Conservation (phyloP, 2,329 filamentous ascomycete genomes). For the Ascochyta koolunga region DNA sequence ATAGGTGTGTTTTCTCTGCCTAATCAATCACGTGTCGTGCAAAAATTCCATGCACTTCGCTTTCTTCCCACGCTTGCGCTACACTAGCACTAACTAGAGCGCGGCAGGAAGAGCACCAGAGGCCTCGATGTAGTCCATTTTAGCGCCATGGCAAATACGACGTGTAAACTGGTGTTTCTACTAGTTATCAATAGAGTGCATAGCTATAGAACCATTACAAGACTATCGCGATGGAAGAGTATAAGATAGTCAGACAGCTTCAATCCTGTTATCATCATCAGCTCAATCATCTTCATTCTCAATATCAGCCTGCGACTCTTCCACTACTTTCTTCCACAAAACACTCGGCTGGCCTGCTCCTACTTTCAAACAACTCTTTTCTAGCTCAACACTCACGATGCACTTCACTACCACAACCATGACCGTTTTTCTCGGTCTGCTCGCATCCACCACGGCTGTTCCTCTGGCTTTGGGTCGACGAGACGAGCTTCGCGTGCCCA, state of each 20-base stretch:
- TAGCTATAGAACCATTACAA: not conserved
- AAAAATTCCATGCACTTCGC: not conserved
- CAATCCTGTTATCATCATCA: not conserved
- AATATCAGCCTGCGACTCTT: not conserved
- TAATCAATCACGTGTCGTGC: not conserved
- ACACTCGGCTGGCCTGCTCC: not conserved
- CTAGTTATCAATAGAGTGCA: not conserved
- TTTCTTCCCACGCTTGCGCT: not conserved
- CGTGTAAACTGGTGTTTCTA: no score
- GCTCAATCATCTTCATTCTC: not conserved
- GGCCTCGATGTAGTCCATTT: not conserved
- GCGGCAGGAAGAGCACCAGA: not conserved
- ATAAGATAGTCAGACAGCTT: not conserved
- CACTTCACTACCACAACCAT: constrained; percentile 1
- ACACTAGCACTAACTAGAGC: not conserved
- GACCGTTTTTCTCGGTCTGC: not conserved
- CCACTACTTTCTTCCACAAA: not conserved
- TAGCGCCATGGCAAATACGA: not conserved
- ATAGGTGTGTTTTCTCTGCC: not conserved
- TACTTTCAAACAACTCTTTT: not conserved
- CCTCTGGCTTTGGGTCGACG: constrained; percentile 2
- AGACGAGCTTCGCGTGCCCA: not conserved
- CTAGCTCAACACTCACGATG: not conserved
- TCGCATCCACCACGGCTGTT: not conserved
- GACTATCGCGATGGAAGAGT: not conserved